A percentile compares a stretch with the other conserved stretches of the same genome.
phyloP scores from a whole-genome alignment of 768 basidiomycete species.

The Tubosaeta sp. region DNA sequence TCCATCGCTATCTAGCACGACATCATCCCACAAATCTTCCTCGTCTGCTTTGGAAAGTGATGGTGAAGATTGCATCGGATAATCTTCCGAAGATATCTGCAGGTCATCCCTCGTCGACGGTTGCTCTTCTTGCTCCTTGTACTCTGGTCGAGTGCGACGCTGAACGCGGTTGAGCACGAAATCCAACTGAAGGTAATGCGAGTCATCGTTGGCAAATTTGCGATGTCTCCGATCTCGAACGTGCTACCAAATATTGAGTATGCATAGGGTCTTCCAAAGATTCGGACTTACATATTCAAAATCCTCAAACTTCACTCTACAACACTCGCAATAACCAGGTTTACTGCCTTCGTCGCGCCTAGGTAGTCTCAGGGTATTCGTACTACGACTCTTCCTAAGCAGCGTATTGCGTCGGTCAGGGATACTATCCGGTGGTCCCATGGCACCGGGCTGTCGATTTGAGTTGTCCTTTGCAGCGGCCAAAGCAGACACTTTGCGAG shows the following conservation, averaged over 20 bases:
- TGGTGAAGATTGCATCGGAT: slow-evolving; percentile 23
- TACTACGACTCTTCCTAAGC: slow-evolving; percentile 75
- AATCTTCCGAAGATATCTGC: slow-evolving; percentile 15
- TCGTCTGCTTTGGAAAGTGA: slow-evolving; percentile 2
- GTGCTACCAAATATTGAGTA: slow-evolving; percentile 49
- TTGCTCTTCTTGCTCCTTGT: slow-evolving; percentile 25
- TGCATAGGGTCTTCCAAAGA: background rate
- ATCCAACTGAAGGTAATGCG: slow-evolving; percentile 80
- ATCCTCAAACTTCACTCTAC: slow-evolving; percentile 84
- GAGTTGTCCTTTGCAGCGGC: slow-evolving; percentile 24
- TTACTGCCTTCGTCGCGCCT: slow-evolving; percentile 84
- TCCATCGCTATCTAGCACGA: slow-evolving; percentile 13
- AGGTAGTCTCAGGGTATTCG: slow-evolving; percentile 69
- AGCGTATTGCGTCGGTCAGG: slow-evolving; percentile 46
- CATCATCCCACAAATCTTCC: slow-evolving; percentile 20
- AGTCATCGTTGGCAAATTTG: slow-evolving; percentile 72
- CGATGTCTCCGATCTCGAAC: slow-evolving; percentile 67
- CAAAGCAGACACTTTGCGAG: slow-evolving; percentile 43
- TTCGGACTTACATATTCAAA: slow-evolving; percentile 62
- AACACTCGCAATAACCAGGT: slow-evolving; percentile 97
- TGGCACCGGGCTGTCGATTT: slow-evolving; percentile 34
- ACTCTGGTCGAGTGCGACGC: slow-evolving; percentile 35
- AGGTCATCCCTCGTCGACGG: slow-evolving; percentile 7
- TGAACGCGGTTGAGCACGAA: slow-evolving; percentile 59
- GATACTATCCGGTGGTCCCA: slow-evolving; percentile 67